Evolutionary conservation across 108 stramenopile species (phyloP).

Genomic region (Asterionellopsis glacialis): DNA sequence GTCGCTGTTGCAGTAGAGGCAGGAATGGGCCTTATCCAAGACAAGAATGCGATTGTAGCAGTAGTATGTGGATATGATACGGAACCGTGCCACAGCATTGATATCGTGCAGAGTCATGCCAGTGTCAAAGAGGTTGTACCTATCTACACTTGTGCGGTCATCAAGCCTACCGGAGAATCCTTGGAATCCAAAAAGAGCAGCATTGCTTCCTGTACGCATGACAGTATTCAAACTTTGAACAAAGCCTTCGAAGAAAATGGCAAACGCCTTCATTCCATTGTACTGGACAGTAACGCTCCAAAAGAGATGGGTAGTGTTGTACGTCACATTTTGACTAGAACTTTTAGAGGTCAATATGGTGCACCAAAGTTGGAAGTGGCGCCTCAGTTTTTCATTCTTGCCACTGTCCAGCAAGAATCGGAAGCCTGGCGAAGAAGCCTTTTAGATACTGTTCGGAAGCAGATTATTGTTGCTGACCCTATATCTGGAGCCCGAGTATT

Average conservation of each 20-base stretch:
- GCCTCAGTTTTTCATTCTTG: neutral
- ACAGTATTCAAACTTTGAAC: constrained; percentile 9
- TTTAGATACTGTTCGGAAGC: constrained; percentile 26
- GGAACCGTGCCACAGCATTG: constrained; percentile 9
- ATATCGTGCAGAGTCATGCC: constrained; percentile 8
- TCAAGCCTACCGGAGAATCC: constrained; percentile 3
- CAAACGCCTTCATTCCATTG: constrained; percentile 14
- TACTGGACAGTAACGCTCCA: constrained; percentile 16
- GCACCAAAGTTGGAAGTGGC: constrained; percentile 1
- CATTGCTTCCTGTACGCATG: constrained; percentile 29
- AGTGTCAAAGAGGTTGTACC: constrained; percentile 21
- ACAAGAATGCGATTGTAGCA: constrained; percentile 7
- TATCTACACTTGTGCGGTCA: constrained; percentile 15
- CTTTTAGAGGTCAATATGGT: constrained; percentile 7
- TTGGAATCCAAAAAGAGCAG: neutral
- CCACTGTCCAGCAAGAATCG: neutral
- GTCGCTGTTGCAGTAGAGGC: constrained; percentile 7
- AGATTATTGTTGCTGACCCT: constrained; percentile 20
- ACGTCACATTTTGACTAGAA: too few relatives aligned
- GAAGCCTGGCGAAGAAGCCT: constrained; percentile 21
- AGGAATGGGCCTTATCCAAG: neutral
- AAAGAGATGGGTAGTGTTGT: constrained; percentile 17
- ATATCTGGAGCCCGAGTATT: constrained; percentile 14
- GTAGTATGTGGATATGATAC: constrained; percentile 20
- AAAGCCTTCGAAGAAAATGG: neutral